Conservation (phyloP, 2,329 filamentous ascomycete species). For the Pseudogymnoascus sp. region DNA sequence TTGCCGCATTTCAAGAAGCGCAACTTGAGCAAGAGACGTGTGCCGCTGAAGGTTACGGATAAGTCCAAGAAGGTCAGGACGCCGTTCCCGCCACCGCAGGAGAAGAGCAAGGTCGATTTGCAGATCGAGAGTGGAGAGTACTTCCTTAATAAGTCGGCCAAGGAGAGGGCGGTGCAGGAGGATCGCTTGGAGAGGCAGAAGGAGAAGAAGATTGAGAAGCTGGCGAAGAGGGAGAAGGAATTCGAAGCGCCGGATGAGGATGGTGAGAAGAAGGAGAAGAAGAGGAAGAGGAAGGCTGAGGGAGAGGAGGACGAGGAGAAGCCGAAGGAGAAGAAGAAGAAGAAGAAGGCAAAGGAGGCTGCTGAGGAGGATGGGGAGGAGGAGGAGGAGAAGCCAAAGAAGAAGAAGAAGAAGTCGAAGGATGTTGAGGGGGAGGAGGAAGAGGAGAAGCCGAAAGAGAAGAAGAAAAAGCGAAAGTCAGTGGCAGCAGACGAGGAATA, state of each 20-base stretch:
- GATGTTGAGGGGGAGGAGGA: conserved; percentile 19
- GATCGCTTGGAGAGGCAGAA: conserved; percentile 78
- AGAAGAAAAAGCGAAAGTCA: conserved; percentile 10
- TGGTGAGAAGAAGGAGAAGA: conserved; percentile 45
- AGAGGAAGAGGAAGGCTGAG: conserved; percentile 36
- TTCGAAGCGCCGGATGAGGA: conserved; percentile 82
- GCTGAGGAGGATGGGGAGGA: conserved; percentile 22
- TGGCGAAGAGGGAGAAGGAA: conserved; percentile 74
- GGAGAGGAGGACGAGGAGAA: conserved; percentile 18
- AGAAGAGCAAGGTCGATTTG: conserved; percentile 98
- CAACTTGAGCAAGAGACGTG: conserved; percentile 73
- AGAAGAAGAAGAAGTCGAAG: conserved; percentile 36
- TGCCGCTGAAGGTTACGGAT: conserved; percentile 80
- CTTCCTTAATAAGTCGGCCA: conserved; percentile 87
- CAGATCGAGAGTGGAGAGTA: conserved; percentile 98
- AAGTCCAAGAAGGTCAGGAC: conserved; percentile 94
- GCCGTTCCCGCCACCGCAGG: conserved; percentile 89
- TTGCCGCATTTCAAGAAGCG: conserved; percentile 96
- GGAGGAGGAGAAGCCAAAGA: conserved; percentile 39
- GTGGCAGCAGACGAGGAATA: conserved; percentile 22
- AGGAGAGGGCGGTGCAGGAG: conserved; percentile 73
- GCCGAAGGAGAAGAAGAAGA: conserved; percentile 14
- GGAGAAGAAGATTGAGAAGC: conserved; percentile 80
- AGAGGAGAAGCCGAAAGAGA: conserved; percentile 15
- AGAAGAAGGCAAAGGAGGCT: conserved; percentile 1